Evolutionary conservation across 495 filamentous ascomycete species (phyloP).

Genomic region (Cryomyces antarcticus): DNA sequence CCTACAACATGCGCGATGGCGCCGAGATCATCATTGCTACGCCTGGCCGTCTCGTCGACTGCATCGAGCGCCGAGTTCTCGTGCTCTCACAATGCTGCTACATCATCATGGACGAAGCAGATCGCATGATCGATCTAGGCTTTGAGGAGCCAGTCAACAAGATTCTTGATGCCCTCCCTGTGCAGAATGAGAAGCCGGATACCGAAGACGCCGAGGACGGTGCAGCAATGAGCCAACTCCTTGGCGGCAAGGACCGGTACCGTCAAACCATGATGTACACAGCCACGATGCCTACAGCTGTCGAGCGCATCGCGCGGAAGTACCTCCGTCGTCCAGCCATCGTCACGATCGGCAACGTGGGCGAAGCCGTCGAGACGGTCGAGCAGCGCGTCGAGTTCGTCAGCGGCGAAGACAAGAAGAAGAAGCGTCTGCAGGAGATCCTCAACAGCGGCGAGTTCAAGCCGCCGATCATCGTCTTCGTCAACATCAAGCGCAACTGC

Average conservation of each 20-base stretch:
- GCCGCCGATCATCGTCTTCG: conserved; percentile 94
- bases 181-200: conserved; percentile 88
- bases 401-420: conserved; percentile 82
- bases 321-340: conserved; percentile 88
- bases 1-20: conserved; percentile 79
- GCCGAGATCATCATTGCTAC: conserved; percentile 98
- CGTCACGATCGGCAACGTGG: conserved; percentile 83
- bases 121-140: conserved; percentile 97
- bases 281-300: conserved; percentile 84
- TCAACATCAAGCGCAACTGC: conserved; percentile 99
- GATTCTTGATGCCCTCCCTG: conserved; percentile 92
- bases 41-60: conserved; percentile 90
- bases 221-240: conserved; percentile 58
- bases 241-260: conserved; percentile 73
- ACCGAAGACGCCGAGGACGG: conserved; percentile 85
- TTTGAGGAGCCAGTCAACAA: conserved; percentile 98
- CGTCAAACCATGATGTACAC: conserved; percentile 99
- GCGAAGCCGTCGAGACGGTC: conserved; percentile 96
- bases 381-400: conserved; percentile 95
- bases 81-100: conserved; percentile 95
- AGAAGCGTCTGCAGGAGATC: conserved; percentile 88
- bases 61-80: conserved; percentile 78
- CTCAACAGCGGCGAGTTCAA: conserved; percentile 68
- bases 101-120: conserved; percentile 95
- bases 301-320: conserved; percentile 90